Percentiles rank a stretch among this genome's conserved stretches.
Evolutionary conservation across 179 eudicot genomes (phyloP).

Genomic region (Drosera spatulata): DNA sequence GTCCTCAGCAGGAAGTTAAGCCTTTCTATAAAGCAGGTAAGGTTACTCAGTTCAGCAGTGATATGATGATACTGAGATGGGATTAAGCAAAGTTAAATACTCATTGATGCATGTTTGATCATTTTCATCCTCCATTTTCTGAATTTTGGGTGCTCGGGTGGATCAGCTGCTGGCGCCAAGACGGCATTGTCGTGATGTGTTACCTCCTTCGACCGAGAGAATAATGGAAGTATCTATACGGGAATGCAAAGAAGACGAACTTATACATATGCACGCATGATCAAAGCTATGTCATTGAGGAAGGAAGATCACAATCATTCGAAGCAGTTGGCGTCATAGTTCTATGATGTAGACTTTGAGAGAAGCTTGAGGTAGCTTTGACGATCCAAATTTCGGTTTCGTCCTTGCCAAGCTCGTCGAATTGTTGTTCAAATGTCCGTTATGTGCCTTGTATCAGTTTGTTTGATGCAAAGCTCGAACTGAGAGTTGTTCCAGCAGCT

Average conservation of each 20-base stretch:
- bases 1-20: constrained; percentile 36
- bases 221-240: constrained; percentile 44
- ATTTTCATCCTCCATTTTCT: not conserved
- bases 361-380: no score
- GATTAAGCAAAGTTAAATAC: not conserved
- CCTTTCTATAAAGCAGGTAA: constrained; percentile 46
- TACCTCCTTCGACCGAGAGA: constrained; percentile 21
- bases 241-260: constrained; percentile 60
- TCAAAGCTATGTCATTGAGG: no score
- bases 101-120: no score
- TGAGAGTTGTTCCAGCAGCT: no score
- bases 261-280: constrained; percentile 27
- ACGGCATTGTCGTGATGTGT: constrained; percentile 64
- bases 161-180: constrained; percentile 64
- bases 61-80: not conserved
- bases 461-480: no score
- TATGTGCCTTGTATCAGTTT: no score
- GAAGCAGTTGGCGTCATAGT: no score
- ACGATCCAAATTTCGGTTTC: no score
- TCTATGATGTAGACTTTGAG: no score
- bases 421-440: no score
- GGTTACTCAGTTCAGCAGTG: not conserved
- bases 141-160: not conserved
- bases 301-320: no score
- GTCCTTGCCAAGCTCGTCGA: no score